Base-by-base conservation (phyloP, 108 stramenopile species). In the Conticribra weissflogii region DNA sequence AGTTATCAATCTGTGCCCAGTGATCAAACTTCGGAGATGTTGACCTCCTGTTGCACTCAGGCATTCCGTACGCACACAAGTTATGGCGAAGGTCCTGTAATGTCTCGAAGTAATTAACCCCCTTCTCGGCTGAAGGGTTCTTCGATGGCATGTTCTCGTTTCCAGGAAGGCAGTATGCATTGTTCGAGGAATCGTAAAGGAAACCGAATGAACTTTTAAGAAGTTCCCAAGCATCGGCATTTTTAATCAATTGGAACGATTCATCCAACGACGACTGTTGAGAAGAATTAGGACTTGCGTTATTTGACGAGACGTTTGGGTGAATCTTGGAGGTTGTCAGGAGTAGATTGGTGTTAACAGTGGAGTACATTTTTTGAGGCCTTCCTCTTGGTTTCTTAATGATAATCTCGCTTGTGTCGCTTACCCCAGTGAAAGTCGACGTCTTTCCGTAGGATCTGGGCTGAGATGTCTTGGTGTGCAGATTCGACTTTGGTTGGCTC, bases 51-150 rank as follows among this genome's bases (percentile, higher is more conserved):
- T 51, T 66, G 3, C 52, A 17, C 33, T 65, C 54, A 23, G 76
- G 76, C 17, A 77, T 32, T 31, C 76, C 76, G 48, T 54, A 77
- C 8, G 76, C 76, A 32, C 76, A 77, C 54, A 77, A 44, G 44
- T 77, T 63, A 27, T 72, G 64, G 8, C 76, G 53, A 2, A 77
- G 46, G 14, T 51, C 48, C 7, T 58, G 59, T 3, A 77, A 22
- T 0, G 63, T 57, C n/a, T 34, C 18, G 15, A 77, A 77, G 47
- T 72, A 72, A 44, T 77, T 57, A 0, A 34, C 30, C 3, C 71
- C 71, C 28, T 77, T 63, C n/a, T n/a, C 21, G 36, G 76, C 76
- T 41, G 22, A 33, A 12, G 70, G 55, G 25, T 65, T 31, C 8
- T 66, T 66, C 2, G 66, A 59, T 17, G 74, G 74, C 22, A 52